These are phyloP conservation scores for Aspergillus proliferans DNA, from an alignment of 2,329 filamentous ascomycete genomes.

Conservation along the genomic window DNA sequence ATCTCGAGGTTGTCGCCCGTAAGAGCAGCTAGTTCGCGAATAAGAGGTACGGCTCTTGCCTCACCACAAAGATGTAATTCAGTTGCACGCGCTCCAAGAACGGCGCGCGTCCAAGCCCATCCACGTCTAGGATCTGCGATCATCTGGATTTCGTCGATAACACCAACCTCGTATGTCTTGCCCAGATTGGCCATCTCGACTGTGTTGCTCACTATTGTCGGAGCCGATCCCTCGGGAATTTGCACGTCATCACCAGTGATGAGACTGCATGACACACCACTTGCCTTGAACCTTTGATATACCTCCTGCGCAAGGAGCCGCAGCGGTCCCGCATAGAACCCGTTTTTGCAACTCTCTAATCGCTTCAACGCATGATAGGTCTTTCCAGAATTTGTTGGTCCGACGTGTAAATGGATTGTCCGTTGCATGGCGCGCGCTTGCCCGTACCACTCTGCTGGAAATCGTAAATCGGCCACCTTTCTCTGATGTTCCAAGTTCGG, in stretches of 20 bases:
- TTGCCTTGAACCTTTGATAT: slow-evolving; percentile 76
- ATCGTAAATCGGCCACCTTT: slow-evolving; percentile 73
- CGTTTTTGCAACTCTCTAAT: slow-evolving; percentile 66
- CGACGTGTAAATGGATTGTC: slow-evolving; percentile 85
- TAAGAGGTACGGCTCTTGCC: slow-evolving; percentile 69
- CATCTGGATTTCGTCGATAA: slow-evolving; percentile 99
- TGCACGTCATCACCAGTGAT: slow-evolving; percentile 88
- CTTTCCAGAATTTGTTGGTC: slow-evolving; percentile 96
- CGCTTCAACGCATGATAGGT: slow-evolving; percentile 89
- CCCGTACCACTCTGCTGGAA: slow-evolving; percentile 88
- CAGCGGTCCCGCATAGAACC: slow-evolving; percentile 86
- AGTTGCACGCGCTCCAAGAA: slow-evolving; percentile 77
- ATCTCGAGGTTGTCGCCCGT: slow-evolving; percentile 78
- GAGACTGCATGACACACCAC: slow-evolving; percentile 69
- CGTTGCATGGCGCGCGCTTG: slow-evolving; percentile 72
- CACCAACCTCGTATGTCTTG: slow-evolving; percentile 69
- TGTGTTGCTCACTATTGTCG: slow-evolving; percentile 71
- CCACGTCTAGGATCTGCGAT: slow-evolving; percentile 73
- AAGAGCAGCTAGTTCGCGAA: slow-evolving; percentile 68
- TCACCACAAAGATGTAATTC: slow-evolving; percentile 95
- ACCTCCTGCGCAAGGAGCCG: slow-evolving; percentile 88
- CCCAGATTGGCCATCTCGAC: slow-evolving; percentile 77
- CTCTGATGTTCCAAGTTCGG: slow-evolving; percentile 55
- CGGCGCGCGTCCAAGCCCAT: slow-evolving; percentile 89
- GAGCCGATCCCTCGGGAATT: slow-evolving; percentile 53